Evolutionary conservation across 2,329 filamentous ascomycete genomes (phyloP).

Genomic region (Verticillium albo-atrum): DNA sequence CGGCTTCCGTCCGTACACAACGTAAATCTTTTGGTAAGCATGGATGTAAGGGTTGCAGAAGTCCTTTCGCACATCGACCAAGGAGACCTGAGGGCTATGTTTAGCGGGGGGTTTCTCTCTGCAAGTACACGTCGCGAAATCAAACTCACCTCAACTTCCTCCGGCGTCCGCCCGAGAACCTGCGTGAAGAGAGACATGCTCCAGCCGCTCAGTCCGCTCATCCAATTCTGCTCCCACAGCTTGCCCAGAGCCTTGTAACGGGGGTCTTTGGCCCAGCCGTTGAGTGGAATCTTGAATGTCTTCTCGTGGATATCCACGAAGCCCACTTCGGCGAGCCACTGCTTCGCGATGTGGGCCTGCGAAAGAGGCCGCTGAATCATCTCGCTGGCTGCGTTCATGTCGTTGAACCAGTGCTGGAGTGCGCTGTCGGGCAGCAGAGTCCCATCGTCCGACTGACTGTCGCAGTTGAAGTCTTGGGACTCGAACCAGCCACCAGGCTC

Average conservation of each 20-base stretch:
- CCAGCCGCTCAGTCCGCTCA: conserved; percentile 39
- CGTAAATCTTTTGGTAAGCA: conserved; percentile 43
- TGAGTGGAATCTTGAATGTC: conserved; percentile 40
- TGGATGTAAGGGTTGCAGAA: conserved; percentile 42
- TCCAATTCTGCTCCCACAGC: conserved; percentile 36
- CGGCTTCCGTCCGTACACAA: conserved; percentile 49
- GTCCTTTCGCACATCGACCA: conserved; percentile 45
- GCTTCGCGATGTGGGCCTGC: conserved; percentile 25
- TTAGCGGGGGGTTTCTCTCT: background rate
- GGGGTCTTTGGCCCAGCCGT: conserved; percentile 40
- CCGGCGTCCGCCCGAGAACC: conserved; percentile 32
- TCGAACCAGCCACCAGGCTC: conserved; percentile 51
- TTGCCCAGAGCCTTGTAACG: conserved; percentile 17
- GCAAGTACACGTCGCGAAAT: background rate
- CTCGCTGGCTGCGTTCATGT: conserved; percentile 31
- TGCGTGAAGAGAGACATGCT: conserved; percentile 36
- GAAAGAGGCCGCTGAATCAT: conserved; percentile 22
- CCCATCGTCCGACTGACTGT: conserved; percentile 38
- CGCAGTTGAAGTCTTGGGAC: conserved; percentile 39
- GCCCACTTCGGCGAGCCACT: conserved; percentile 20
- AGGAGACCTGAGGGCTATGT: conserved; percentile 2
- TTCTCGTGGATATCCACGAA: conserved; percentile 34
- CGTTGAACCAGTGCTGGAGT: conserved; percentile 32
- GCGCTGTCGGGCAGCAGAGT: conserved; percentile 36
- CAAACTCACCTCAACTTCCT: conserved; percentile 43